Evolutionary conservation across 352 stramenopile genomes (phyloP).

Genomic region (Elongisporangium senticosum): DNA sequence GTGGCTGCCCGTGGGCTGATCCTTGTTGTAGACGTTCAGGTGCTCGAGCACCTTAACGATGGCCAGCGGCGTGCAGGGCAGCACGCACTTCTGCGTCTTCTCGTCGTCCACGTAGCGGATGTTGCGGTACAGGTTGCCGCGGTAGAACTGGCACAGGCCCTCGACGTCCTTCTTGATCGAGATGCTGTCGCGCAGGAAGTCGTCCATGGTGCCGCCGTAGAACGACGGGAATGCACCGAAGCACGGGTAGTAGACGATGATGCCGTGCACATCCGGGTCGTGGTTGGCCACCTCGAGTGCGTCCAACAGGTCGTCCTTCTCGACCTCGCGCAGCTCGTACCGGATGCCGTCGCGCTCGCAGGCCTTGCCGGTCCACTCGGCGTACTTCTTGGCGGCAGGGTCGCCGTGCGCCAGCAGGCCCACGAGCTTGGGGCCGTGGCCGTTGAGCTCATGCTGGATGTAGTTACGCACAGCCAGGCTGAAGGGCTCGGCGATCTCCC

Average conservation of each 20-base stretch:
- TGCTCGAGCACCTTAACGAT: conserved; percentile 95
- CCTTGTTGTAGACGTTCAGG: conserved; percentile 83
- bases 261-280: conserved; percentile 92
- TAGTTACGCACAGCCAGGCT: conserved; percentile 77
- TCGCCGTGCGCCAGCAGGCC: conserved; percentile 94
- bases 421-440: conserved; percentile 83
- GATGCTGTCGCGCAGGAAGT: conserved; percentile 96
- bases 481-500: conserved; percentile 84
- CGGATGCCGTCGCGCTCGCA: conserved; percentile 94
- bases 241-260: conserved; percentile 99
- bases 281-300: conserved; percentile 92
- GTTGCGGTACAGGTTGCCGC: conserved; percentile 96
- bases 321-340: conserved; percentile 93
- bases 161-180: conserved; percentile 97
- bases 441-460: conserved; percentile 70
- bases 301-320: conserved; percentile 92
- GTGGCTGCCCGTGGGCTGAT: conserved; percentile 44
- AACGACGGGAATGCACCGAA: conserved; percentile 96
- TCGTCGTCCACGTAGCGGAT: conserved; percentile 92
- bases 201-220: conserved; percentile 95
- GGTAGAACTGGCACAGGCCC: conserved; percentile 94
- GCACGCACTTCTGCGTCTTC: conserved; percentile 91
- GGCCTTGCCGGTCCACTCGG: conserved; percentile 95
- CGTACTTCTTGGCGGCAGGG: conserved; percentile 93
- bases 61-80: conserved; percentile 95